Evolutionary conservation across 257 asterid species (phyloP).

Genomic region (Ballota nigra): DNA sequence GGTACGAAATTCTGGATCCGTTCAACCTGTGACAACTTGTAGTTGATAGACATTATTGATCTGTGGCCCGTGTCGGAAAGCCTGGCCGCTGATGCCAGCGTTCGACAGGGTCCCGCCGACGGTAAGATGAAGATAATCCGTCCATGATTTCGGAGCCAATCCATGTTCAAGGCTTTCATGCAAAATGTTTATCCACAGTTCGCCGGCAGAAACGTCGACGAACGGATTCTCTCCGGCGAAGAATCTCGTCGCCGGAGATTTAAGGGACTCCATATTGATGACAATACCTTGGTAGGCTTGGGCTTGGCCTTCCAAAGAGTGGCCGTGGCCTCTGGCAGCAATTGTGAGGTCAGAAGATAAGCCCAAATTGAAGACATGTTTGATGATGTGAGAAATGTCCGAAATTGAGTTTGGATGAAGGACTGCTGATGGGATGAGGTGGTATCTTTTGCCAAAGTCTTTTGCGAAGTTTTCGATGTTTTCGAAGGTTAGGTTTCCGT

Average conservation of each 20-base stretch:
- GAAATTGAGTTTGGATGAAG: slow-evolving; percentile 62
- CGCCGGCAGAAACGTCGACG: slow-evolving; percentile 78
- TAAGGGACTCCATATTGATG: slow-evolving; percentile 60
- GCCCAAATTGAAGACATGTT: slow-evolving; percentile 43
- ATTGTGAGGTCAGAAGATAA: slow-evolving; percentile 42
- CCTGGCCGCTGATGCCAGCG: slow-evolving; percentile 92
- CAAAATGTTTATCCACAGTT: slow-evolving; percentile 78
- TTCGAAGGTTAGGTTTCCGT: slow-evolving; percentile 56
- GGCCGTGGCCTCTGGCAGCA: slow-evolving; percentile 81
- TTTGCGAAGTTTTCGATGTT: slow-evolving; percentile 46
- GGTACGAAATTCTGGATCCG: too few species aligned
- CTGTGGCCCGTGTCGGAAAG: slow-evolving; percentile 83
- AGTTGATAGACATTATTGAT: slow-evolving; percentile 78
- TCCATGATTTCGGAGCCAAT: slow-evolving; percentile 87
- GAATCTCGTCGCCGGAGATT: slow-evolving; percentile 35
- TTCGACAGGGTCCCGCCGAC: slow-evolving; percentile 91
- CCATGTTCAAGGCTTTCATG: slow-evolving; percentile 70
- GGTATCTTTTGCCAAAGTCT: slow-evolving; percentile 71
- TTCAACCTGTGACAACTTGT: slow-evolving; percentile 88
- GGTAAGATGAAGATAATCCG: slow-evolving; percentile 87
- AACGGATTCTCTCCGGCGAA: slow-evolving; percentile 39
- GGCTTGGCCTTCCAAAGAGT: slow-evolving; percentile 78
- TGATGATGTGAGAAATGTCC: slow-evolving; percentile 51
- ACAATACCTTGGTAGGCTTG: slow-evolving; percentile 65
- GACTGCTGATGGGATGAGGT: slow-evolving; percentile 56